Percentiles rank a stretch among this genome's conserved stretches.
phyloP scores from a whole-genome alignment of 2,329 filamentous ascomycete genomes.

The Delphinella strobiligena region DNA sequence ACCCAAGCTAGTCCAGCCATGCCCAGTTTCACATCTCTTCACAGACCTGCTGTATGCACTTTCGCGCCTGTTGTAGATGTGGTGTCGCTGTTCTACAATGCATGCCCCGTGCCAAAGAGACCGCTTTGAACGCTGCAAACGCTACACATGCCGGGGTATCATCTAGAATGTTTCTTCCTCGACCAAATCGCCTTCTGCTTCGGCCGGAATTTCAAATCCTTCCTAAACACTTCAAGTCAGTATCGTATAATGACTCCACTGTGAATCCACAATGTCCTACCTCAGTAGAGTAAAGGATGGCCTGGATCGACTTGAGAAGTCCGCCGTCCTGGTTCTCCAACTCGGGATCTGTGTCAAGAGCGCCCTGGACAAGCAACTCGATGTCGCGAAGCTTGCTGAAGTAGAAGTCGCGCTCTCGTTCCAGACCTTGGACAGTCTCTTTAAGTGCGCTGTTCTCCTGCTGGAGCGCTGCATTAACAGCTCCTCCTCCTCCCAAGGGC shows the following conservation, averaged over 20 bases:
- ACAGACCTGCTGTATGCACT: not conserved
- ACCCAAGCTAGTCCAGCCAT: no score
- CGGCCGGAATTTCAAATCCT: conserved; percentile 75
- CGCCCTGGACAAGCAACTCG: conserved; percentile 84
- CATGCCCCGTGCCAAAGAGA: not conserved
- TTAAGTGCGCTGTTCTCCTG: conserved; percentile 82
- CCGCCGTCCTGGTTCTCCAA: conserved; percentile 89
- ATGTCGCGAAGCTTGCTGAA: conserved; percentile 98
- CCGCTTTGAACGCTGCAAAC: not conserved
- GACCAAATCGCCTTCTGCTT: conserved; percentile 52
- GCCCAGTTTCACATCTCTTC: no score
- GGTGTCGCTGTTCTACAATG: no score
- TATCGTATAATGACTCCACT: not conserved
- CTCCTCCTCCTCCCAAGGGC: conserved; percentile 32
- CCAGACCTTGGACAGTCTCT: conserved; percentile 87
- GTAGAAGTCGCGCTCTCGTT: conserved; percentile 97
- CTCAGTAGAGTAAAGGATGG: conserved; percentile 94
- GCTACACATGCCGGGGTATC: not conserved
- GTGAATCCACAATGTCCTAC: conserved; percentile 22
- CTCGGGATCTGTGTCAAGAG: conserved; percentile 83
- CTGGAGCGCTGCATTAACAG: conserved; percentile 59
- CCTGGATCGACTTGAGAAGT: conserved; percentile 90
- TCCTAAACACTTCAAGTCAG: conserved; percentile 20
- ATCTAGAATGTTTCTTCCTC: conserved; percentile 69
- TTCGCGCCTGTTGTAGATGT: no score